Base-by-base conservation (phyloP, 805 yeast genomes). In the Blastobotrys attinorum region DNA sequence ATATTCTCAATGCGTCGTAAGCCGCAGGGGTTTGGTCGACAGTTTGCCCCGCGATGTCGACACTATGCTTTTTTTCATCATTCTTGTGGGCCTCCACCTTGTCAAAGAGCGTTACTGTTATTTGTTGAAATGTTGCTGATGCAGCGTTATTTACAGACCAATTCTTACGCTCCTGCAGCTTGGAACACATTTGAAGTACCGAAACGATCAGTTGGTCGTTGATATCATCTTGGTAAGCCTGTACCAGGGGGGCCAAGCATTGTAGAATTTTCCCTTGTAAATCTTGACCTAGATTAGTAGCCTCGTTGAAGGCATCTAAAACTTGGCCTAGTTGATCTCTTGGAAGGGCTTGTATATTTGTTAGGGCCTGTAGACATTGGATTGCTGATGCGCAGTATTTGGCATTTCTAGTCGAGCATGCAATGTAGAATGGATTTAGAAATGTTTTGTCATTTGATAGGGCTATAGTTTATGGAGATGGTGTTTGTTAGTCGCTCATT, bases 121-220 rank as follows among this genome's bases (percentile, higher is more conserved):
- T 64, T 59, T 92, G 97, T 49, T 88, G 94, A 37, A 88, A 72
- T 2, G 97, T 87, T 2, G 97, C 98, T 40, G 86, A 79, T 0
- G 97, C 96, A 0, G 97, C 85, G 55, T 88, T 89, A 11, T 77
- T 72, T 3, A 92, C 95, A 0, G 83, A 76, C 3, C 80, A 73
- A 53, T 83, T 82, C 48, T 77, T 82, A 11, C 78, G 72, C 11
- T 77, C 66, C 45, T 85, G 88, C 40, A 92, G 69, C 27, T 77
- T 72, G 0, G 92, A 73, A 57, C 95, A 85, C 2, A 90, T 77
- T 18, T 69, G 65, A 17, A 90, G 63, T 10, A 86, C 61, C 48
- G 75, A 75, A 5, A 79, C 67, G 29, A 88, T 67, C 13, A 75
- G 59, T 0, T 66, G 71, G 15, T 79, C 89, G 17, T 67, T 65